Percentiles rank a stretch among this genome's conserved stretches.
Conservation (phyloP, 1,284 basidiomycete species). For the Fistulinella staudtii region DNA sequence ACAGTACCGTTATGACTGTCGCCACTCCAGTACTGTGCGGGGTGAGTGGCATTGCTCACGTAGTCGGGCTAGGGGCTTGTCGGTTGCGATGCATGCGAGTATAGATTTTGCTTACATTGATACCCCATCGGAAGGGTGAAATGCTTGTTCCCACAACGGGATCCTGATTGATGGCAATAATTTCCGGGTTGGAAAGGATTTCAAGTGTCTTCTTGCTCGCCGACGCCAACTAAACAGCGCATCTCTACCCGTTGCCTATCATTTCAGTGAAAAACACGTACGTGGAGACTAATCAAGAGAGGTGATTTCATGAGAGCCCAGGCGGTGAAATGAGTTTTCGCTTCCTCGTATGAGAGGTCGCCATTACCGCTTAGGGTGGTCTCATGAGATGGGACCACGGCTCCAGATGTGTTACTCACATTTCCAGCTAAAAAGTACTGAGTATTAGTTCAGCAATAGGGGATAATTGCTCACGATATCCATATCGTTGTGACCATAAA, state of each 20-base stretch:
- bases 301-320: slow-evolving; percentile 50
- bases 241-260: neutral
- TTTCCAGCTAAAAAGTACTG: slow-evolving; percentile 35
- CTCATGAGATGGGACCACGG: neutral
- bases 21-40: slow-evolving; percentile 60
- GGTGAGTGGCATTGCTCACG: slow-evolving; percentile 45
- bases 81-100: neutral
- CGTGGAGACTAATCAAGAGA: slow-evolving; percentile 44
- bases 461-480: slow-evolving; percentile 37
- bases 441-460: neutral
- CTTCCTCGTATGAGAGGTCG: slow-evolving; percentile 38
- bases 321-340: slow-evolving; percentile 46
- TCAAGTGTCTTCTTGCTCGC: slow-evolving; percentile 46
- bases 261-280: slow-evolving; percentile 23
- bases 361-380: slow-evolving; percentile 39
- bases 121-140: slow-evolving; percentile 65
- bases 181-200: slow-evolving; percentile 59
- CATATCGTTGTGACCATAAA: slow-evolving; percentile 46
- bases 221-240: slow-evolving; percentile 41
- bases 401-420: slow-evolving; percentile 21
- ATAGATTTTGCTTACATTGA: slow-evolving; percentile 40
- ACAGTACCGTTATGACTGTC: slow-evolving; percentile 51
- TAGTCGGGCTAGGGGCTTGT: slow-evolving; percentile 43
- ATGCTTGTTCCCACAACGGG: slow-evolving; percentile 56
- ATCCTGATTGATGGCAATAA: slow-evolving; percentile 69